Base-by-base conservation (phyloP, 495 filamentous ascomycete genomes). In the Penicillium simplicissimum region DNA sequence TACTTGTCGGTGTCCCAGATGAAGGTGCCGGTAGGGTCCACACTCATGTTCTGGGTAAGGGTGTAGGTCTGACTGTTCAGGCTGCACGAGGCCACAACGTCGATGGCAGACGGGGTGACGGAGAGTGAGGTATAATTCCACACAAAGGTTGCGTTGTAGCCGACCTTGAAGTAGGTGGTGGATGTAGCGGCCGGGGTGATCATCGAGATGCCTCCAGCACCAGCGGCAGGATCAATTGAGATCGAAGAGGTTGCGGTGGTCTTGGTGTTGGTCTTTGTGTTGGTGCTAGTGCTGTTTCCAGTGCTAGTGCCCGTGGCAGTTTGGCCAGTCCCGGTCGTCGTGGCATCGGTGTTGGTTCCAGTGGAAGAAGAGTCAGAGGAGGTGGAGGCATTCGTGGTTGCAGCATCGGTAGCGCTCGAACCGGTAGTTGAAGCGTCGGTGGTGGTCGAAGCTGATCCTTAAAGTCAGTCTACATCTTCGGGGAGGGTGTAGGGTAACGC, bases 71-170 rank as follows among this genome's bases (percentile, higher is more conserved):
- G 76, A 43, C 79, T 74, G 73, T 90, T 89, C 55, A 76, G 69
- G 38, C 85, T 86, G 85, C 91, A 96, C 25, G 85, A 88, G 11
- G 95, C 90, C 34, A 95, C 75, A 4, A 97, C 84, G 65, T 98
- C 90, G 65, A 98, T 76, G 34, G 85, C 88, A 3, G 85, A 86
- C 0, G 95, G 95, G 1, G 86, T 88, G 17, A 87, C 87, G 33
- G 84, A 83, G 40, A 98, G 79, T 47, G 89, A 92, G 2, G 95
- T 98, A 78, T 97, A 98, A 75, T 97, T 97, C 93, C 94, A 98
- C 0, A 78, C 87, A 74, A 94, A 94, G 1, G 92, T 97, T 15
- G 96, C 80, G 56, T 82, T 82, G 38, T 97, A 87, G 17, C 90
- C 90, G 70, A 98, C 89, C 74, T 94, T 94, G 86, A 92, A 98